Conservation (phyloP, 2,329 filamentous ascomycete species). For the Sarocladium brachiariae region DNA sequence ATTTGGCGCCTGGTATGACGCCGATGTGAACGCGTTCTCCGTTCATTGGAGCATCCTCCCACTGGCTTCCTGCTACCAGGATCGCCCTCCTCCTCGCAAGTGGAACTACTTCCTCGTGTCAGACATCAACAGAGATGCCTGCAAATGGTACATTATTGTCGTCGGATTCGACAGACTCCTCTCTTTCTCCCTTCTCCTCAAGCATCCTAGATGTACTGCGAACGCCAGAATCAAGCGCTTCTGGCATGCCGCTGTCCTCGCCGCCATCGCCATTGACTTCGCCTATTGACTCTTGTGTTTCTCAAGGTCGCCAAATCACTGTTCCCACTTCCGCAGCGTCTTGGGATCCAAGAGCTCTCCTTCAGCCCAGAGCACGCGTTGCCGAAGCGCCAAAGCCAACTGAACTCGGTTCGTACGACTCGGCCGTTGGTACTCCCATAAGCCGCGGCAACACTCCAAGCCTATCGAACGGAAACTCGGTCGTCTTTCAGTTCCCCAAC, state of each 20-base stretch:
- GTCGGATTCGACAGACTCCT: not conserved
- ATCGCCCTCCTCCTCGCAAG: not conserved
- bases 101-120: conserved; percentile 16
- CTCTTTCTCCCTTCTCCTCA: not conserved
- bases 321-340: not conserved
- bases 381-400: not conserved
- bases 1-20: conserved; percentile 7
- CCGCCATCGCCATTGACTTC: not conserved
- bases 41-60: not conserved
- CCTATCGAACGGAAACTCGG: not conserved
- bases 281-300: not conserved
- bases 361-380: not conserved
- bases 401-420: not conserved
- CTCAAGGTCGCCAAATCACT: not conserved
- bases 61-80: not conserved
- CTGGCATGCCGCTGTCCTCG: not conserved
- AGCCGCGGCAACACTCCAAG: not conserved
- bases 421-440: not conserved
- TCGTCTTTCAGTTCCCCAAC: not conserved
- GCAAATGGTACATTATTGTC: conserved; percentile 21
- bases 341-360: conserved; percentile 6
- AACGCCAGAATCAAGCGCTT: conserved; percentile 7
- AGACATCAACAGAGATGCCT: conserved; percentile 23
- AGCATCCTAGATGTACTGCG: not conserved
- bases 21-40: not conserved